Base-by-base conservation (phyloP, 176 grass and related monocot species). In the Canna indica region DNA sequence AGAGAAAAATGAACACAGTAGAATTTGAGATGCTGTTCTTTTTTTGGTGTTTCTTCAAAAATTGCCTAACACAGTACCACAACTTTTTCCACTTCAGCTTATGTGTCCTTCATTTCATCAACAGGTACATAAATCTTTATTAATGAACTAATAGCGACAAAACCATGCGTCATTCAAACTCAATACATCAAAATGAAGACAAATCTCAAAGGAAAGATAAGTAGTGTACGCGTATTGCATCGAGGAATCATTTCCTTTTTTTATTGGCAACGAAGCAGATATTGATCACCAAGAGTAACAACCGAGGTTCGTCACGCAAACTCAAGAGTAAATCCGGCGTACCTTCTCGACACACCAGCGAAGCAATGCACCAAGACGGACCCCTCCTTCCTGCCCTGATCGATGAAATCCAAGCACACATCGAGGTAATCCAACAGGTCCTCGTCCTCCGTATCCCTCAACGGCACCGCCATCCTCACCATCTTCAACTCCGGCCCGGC, bases 261-360 rank as follows among this genome's bases (percentile, higher is more conserved):
- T 32, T 33, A 1, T 18, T 32, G 28, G 14, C 17, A 36, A 11
- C 1, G 17, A 22, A 36, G 13, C 18, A 65, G 20, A 35, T 15
- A 36, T 9, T 13, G 27, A 30, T 4, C 59, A 4, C 30, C 14
- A 61, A 2, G 14, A 17, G 33, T 4, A 32, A 10, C 12, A 61
- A 14, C 24, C 12, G 58, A 4, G 24, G 2, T 29, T 32, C 28
- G 14, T 30, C 0, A 33, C 20, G 68, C 28, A 7, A 47, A 31
- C 42, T 44, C 25, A 70, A 22, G 33, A 20, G 42, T 29, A 41
- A 58, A 10, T n/a, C n/a, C 6, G 57, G 32, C 5, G 10, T 83
- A 96, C 92, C 92, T 96, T 76, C 92, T 79, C 1, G 88, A 96
- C 27, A 91, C 88, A 14, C 88, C 92, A 1, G 92, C 88, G 47